Evolutionary conservation across 352 stramenopile species (phyloP).

Genomic region (Pythium sp.): DNA sequence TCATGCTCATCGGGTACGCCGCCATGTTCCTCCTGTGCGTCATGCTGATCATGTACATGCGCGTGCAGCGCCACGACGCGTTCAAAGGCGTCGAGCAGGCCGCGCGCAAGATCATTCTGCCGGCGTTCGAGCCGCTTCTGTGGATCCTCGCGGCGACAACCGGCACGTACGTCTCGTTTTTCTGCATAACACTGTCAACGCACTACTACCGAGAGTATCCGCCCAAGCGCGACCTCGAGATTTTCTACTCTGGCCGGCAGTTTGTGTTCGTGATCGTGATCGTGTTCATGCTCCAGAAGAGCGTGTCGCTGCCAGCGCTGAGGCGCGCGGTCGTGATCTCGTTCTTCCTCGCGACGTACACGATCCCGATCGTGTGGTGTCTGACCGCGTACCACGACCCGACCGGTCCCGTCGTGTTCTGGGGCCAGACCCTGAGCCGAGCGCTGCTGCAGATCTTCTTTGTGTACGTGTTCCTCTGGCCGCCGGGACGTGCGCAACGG

Average conservation of each 20-base stretch:
- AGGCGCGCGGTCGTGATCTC: slow-evolving; percentile 28
- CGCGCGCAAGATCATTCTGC: slow-evolving; percentile 35
- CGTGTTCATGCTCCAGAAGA: slow-evolving; percentile 47
- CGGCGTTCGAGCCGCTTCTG: slow-evolving; percentile 43
- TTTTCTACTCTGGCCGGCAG: slow-evolving; percentile 27
- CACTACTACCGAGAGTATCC: slow-evolving; percentile 10
- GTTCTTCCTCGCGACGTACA: slow-evolving; percentile 29
- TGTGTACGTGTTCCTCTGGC: slow-evolving; percentile 30
- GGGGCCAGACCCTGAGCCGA: slow-evolving; percentile 1
- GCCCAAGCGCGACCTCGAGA: slow-evolving; percentile 17
- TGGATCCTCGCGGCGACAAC: slow-evolving; percentile 31
- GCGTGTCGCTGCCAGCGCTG: slow-evolving; percentile 33
- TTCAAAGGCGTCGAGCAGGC: slow-evolving; percentile 24
- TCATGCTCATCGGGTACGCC: slow-evolving; percentile 17
- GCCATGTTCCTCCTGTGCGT: slow-evolving; percentile 23
- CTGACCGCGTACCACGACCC: slow-evolving; percentile 5
- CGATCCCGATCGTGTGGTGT: slow-evolving; percentile 23
- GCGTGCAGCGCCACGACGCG: slow-evolving; percentile 20
- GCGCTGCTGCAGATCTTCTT: slow-evolving; percentile 9
- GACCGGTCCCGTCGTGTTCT: slow-evolving; percentile 8
- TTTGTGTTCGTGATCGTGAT: slow-evolving; percentile 41
- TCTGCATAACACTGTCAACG: slow-evolving; percentile 14
- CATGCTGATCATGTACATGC: slow-evolving; percentile 24
- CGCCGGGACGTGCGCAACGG: slow-evolving; percentile 30
- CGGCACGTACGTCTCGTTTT: slow-evolving; percentile 12